A percentile compares a stretch with the other conserved stretches of the same genome.
These are phyloP conservation scores for Pythium sukuiense DNA, from an alignment of 352 stramenopile genomes.

Conservation along the genomic window DNA sequence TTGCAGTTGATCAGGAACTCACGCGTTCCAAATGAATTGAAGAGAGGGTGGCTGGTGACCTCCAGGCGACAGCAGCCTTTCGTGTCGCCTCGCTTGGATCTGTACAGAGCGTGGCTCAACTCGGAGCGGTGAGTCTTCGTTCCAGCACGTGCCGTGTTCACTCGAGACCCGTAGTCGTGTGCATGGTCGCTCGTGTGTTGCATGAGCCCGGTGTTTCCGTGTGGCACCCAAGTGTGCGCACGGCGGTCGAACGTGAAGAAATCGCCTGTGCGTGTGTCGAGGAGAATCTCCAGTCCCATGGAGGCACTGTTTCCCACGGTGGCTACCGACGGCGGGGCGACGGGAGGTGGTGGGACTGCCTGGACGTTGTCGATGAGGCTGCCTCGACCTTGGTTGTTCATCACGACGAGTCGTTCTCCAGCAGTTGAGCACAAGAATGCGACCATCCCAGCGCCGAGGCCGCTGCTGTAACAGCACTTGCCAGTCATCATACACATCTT, in stretches of 20 bases:
- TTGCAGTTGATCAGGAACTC: conserved; percentile 74
- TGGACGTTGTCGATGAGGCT: conserved; percentile 43
- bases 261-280: conserved; percentile 75
- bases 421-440: conserved; percentile 75
- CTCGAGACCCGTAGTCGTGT: conserved; percentile 49
- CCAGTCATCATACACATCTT: conserved; percentile 91
- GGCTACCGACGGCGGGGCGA: not conserved
- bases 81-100: conserved; percentile 59
- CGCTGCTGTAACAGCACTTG: conserved; percentile 75
- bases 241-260: conserved; percentile 54
- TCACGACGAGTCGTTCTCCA: conserved; percentile 52
- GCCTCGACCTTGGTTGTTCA: conserved; percentile 67
- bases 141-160: conserved; percentile 66
- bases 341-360: conserved; percentile 35
- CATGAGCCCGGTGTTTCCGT: conserved; percentile 78
- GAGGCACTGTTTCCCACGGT: conserved; percentile 4
- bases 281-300: conserved; percentile 36
- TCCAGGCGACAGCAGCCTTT: conserved; percentile 71
- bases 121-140: conserved; percentile 38
- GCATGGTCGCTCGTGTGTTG: conserved; percentile 61
- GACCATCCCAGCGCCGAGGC: conserved; percentile 56
- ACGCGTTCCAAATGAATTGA: conserved; percentile 26
- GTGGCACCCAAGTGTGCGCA: conserved; percentile 49
- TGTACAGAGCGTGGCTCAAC: conserved; percentile 41
- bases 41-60: conserved; percentile 43